phyloP scores from a whole-genome alignment of 1,139 yeast genomes.

The Kurtzmaniella quercitrusa region DNA sequence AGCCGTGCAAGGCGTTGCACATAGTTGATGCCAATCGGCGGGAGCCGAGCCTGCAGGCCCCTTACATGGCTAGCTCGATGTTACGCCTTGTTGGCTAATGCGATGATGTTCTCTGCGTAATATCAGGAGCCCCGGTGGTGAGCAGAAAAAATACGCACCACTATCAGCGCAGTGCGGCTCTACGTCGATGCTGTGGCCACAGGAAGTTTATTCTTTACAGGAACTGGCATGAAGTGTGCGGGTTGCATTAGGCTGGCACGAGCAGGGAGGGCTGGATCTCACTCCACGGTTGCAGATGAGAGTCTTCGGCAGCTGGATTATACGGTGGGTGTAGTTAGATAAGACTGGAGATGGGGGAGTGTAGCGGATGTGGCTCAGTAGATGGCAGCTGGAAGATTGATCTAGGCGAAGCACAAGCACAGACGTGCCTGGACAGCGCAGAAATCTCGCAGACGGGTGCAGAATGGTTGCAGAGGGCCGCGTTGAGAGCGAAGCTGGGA shows the following conservation, averaged over 20 bases:
- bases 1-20: no score
- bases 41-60: no score
- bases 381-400: no score
- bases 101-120: neutral
- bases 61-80: no score
- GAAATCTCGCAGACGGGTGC: neutral
- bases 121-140: neutral
- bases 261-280: neutral
- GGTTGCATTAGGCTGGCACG: neutral
- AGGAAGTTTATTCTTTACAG: neutral
- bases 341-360: no score
- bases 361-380: no score
- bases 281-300: neutral
- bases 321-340: no score
- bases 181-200: neutral
- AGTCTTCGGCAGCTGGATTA: no score
- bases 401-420: no score
- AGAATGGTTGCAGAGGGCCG: neutral
- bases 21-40: no score
- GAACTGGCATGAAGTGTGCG: neutral
- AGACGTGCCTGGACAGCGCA: neutral
- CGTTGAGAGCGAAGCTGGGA: neutral
- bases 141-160: neutral
- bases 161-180: neutral
- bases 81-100: no score